Percentiles rank a stretch among this genome's conserved stretches.
These are phyloP conservation scores for Yarrowia keelungensis DNA, from an alignment of 805 yeast species.

Conservation along the genomic window DNA sequence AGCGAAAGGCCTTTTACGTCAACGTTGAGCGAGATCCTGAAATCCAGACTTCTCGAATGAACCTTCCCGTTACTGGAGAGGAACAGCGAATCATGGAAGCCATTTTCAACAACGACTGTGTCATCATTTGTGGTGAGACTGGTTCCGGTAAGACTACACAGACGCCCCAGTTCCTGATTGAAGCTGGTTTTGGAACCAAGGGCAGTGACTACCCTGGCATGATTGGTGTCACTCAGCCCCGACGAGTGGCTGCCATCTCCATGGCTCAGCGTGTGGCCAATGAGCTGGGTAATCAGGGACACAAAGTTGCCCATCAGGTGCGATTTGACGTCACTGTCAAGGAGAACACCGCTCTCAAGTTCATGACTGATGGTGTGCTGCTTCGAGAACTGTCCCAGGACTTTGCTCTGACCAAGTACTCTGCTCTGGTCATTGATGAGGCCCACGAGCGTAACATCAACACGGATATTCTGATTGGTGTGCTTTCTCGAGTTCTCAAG, in stretches of 20 bases:
- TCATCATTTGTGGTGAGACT: conserved; percentile 94
- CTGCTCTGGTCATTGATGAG: conserved; percentile 90
- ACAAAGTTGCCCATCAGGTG: conserved; percentile 83
- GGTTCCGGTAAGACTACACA: conserved; percentile 99
- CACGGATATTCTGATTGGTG: conserved; percentile 94
- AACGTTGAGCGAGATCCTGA: conserved; percentile 68
- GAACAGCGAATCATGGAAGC: conserved; percentile 97
- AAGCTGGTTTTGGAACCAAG: conserved; percentile 82
- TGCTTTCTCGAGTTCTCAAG: conserved; percentile 83
- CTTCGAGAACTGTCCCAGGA: conserved; percentile 93
- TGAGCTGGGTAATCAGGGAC: conserved; percentile 75
- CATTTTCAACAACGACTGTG: conserved; percentile 86
- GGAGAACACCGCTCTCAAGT: conserved; percentile 70
- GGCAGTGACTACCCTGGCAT: conserved; percentile 78
- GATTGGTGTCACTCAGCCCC: conserved; percentile 95
- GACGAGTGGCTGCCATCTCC: conserved; percentile 86
- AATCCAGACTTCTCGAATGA: conserved; percentile 70
- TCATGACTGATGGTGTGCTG: conserved; percentile 96
- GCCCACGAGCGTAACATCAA: conserved; percentile 97
- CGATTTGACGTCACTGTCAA: conserved; percentile 81
- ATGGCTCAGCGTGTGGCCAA: conserved; percentile 84
- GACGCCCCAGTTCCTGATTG: conserved; percentile 93
- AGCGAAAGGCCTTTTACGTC: conserved; percentile 71
- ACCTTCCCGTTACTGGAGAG: conserved; percentile 86
- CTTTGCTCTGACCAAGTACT: conserved; percentile 78